Base-by-base conservation (phyloP, 1,284 basidiomycete species). In the Rhodotorula sp. region DNA sequence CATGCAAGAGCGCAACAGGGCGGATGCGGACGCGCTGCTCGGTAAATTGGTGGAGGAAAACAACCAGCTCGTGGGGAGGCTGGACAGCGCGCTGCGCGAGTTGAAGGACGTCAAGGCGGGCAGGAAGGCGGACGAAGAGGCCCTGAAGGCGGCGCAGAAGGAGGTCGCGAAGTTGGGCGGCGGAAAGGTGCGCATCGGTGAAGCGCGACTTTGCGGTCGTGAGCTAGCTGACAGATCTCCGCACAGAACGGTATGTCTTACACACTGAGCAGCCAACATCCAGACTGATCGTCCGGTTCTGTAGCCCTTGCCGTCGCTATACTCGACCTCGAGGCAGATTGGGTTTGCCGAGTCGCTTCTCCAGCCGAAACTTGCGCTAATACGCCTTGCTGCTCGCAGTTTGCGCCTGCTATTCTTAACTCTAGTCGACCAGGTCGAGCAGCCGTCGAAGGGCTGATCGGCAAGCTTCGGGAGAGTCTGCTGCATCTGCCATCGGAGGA, bases 321-420 rank as follows among this genome's bases (percentile, higher is more conserved):
- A 32, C 58, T 71, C 19, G 70, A 71, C 46, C 62, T 71, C 39
- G 66, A 65, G 17, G 44, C n/a, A 6, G 66, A 71, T 36, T 46
- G 64, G 22, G 59, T 66, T 4, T 15, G 51, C 29, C 47, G 29
- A 24, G 44, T 46, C 27, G 30, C 15, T 24, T 32, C 13, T 29
- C n/a, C 7, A 47, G 17, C 8, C n/a, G n/a, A n/a, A 22, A 4
- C 22, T 19, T 29, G 27, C 4, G 24, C 56, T 59, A 27, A 36
- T 36, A 13, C 62, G 29, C 2, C 11, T 15, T 30, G 9, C 17
- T 15, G 20, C 22, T 19, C 29, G 8, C 58, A 66, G 64, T 66
- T 66, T 34, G n/a, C 58, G 11, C 58, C 64, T 5, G 44, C 29
- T 8, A 29, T 67, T 11, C 53, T 62, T n/a, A 27, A 59, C 7